Base-by-base conservation (phyloP, 2,329 filamentous ascomycete genomes). In the Aureobasidium melanogenum region DNA sequence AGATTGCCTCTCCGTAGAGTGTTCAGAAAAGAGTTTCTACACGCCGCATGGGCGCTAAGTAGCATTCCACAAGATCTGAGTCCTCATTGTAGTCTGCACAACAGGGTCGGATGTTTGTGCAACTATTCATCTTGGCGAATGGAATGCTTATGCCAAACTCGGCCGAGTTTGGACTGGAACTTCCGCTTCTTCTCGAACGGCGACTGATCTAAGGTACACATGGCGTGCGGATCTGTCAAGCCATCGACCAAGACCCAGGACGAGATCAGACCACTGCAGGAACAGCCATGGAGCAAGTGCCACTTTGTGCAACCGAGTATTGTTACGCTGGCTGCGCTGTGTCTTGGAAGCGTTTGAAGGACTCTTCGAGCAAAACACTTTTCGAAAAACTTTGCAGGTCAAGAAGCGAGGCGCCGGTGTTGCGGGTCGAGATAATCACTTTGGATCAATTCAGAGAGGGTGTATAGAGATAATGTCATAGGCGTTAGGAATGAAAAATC, bases 241-340 rank as follows among this genome's bases (percentile, higher is more conserved):
- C 44, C 43, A 59, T 39, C 28, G 30, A 8, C 44, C 22, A 24
- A 39, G 24, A 39, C 41, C 39, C 55, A 30, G 38, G 32, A 24
- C 44, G 32, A n/a, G 56, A 50, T 59, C 24, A 26, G 56, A 59
- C 56, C 41, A 59, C 56, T 59, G 56, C 56, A 59, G 56, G 56
- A 59, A 59, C 56, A 59, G 54, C 41, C 24, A 24, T 22, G 52
- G 52, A 34, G 26, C 32, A 24, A 38, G 43, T 50, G 22, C 24
- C 32, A 36, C 22, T 15, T 15, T 36, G 56, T 59, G n/a, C 34
- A 14, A 58, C 43, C 32, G 34, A n/a, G 43, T 32, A 50, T 12
- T 50, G 34, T 41, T 59, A 50, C 56, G 26, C 32, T 34, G 50
- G 17, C 41, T 41, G 44, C 34, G 34, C 32, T 32, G 44, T 50